Conservation (phyloP, 2,329 filamentous ascomycete genomes). For the Trichoderma sp. region DNA sequence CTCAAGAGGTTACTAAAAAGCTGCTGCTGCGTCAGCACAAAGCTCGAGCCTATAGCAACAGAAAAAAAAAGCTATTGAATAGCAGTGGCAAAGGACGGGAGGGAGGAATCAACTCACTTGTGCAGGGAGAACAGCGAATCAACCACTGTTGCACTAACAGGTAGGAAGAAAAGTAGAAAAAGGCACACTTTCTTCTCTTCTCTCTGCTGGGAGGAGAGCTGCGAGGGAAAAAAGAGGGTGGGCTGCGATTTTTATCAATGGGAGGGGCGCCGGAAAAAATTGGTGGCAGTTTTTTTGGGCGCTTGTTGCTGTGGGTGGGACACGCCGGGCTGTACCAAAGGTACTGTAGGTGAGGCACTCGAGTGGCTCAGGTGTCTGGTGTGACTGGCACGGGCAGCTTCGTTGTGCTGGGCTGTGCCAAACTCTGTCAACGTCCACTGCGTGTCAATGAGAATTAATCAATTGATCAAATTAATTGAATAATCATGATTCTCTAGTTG, state of each 20-base stretch:
- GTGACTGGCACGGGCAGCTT: conserved; percentile 33
- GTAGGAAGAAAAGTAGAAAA: conserved; percentile 29
- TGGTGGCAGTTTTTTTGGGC: neutral
- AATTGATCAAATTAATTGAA: neutral
- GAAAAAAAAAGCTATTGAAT: neutral
- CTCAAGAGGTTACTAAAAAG: conserved; percentile 31
- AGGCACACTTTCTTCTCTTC: too few species aligned
- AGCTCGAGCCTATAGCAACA: conserved; percentile 17
- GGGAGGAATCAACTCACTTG: too few species aligned
- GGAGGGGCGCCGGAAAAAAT: neutral
- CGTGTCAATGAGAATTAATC: conserved; percentile 16
- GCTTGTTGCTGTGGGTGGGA: neutral
- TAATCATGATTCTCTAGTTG: neutral
- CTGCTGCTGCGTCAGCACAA: conserved; percentile 25
- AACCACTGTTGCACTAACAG: conserved; percentile 45
- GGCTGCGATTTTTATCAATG: conserved; percentile 19
- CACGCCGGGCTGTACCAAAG: conserved; percentile 16
- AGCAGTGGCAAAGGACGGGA: neutral
- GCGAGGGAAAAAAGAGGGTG: conserved; percentile 24
- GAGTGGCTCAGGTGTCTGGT: neutral
- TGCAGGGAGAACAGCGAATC: conserved; percentile 41
- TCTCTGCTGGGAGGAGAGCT: conserved; percentile 30
- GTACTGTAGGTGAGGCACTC: conserved; percentile 22
- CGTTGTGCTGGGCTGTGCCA: conserved; percentile 5
- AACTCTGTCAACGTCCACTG: conserved; percentile 11